Base-by-base conservation (phyloP, 23 red algal genomes). In the Cyanidiococcus yangmingshanensis region DNA sequence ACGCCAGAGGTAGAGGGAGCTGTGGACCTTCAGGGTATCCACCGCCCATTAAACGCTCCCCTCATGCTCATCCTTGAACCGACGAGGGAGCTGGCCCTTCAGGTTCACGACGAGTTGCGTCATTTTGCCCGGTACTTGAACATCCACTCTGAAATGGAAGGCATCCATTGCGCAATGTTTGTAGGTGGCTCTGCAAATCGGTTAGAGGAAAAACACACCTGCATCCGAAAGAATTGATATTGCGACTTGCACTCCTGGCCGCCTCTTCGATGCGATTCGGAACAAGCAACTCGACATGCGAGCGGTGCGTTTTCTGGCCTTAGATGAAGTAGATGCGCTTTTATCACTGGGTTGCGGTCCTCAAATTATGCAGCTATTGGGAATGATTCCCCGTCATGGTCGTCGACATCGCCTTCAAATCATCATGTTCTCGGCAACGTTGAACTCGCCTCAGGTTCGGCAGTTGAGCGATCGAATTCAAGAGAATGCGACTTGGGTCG, bases 11-110 rank as follows among this genome's bases (percentile, higher is more conserved):
- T 16, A 29, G 67, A 71, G 32, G 77, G 77, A n/a, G 57, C 57
- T 32, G 37, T 37, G 39, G 58, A 74, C 7, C 16, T 67, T 37
- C 58, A 40, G 1, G 63, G 63, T 12, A 25, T 39, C 2, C 79
- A 82, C n/a, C 59, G 79, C 36, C 82, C 82, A 25, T 75, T 76
- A 18, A 83, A 84, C 21, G 58, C 58, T 0, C 90, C 90, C 26
- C 68, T 95, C 59, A 75, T 80, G 16, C 57, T 95, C 18, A 87
- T 95, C 68, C 37, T 95, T 74, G 90, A 95, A 45, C 90, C 90
- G 16, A 82, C 84, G 27, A 76, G 90, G 39, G 90, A 95, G 71
- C 79, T 95, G 37, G 90, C 90, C 2, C 78, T 79, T 45, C 90
- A 95, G 77, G 90, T 95, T 40, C 40, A 87, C 25, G 74, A 82